A percentile compares a stretch with the other conserved stretches of the same genome.
These are phyloP conservation scores for Aspergillus nidulans DNA, from an alignment of 495 filamentous ascomycete species.

Conservation along the genomic window DNA sequence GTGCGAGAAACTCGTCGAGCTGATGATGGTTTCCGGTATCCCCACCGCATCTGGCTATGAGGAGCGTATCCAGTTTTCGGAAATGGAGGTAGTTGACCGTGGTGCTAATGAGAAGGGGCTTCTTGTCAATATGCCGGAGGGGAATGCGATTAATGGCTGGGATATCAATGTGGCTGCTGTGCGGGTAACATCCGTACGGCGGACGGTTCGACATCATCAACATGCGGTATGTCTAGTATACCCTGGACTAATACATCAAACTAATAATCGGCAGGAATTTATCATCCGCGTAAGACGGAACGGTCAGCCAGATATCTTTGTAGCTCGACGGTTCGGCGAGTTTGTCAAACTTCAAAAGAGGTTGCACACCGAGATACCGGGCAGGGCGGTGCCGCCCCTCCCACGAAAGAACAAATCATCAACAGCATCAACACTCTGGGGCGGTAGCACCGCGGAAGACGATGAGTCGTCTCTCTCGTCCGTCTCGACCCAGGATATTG, in stretches of 20 bases:
- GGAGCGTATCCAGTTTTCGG: constrained; percentile 90
- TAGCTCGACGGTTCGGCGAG: constrained; percentile 84
- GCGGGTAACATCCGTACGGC: constrained; percentile 71
- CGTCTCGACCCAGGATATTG: constrained; percentile 55
- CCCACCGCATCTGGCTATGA: constrained; percentile 96
- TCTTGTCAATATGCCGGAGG: constrained; percentile 79
- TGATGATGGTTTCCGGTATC: constrained; percentile 99
- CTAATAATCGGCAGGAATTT: constrained; percentile 63
- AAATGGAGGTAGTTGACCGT: constrained; percentile 92
- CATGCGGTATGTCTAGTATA: constrained; percentile 65
- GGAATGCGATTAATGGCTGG: constrained; percentile 89
- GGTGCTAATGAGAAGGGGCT: constrained; percentile 88
- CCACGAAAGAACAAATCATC: constrained; percentile 86
- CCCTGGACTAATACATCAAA: not conserved
- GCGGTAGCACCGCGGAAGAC: constrained; percentile 52
- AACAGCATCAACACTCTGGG: constrained; percentile 51
- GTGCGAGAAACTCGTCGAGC: constrained; percentile 88
- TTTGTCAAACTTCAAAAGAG: constrained; percentile 75
- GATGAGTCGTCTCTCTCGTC: constrained; percentile 77
- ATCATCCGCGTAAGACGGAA: constrained; percentile 74
- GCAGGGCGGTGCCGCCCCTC: constrained; percentile 80
- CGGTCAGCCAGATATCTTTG: constrained; percentile 64
- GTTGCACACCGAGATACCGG: constrained; percentile 80
- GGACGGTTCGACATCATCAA: constrained; percentile 83
- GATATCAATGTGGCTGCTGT: constrained; percentile 95